phyloP scores from a whole-genome alignment of 495 filamentous ascomycete genomes.

The Aeminium ludgeri region DNA sequence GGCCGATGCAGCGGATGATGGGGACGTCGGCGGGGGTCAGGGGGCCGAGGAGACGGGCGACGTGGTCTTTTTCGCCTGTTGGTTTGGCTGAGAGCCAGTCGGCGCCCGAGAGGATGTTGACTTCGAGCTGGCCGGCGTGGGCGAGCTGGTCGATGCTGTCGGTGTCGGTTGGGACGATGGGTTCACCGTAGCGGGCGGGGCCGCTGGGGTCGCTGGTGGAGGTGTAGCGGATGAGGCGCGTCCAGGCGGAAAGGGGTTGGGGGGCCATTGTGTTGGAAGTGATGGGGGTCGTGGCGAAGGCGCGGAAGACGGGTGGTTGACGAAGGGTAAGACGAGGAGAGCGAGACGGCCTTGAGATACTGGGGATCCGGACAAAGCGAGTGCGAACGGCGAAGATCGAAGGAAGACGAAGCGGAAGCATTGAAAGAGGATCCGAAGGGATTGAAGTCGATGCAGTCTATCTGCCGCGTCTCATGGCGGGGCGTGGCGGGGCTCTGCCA shows the following conservation, averaged over 20 bases:
- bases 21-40: slow-evolving; percentile 18
- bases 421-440: no score
- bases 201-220: slow-evolving; percentile 31
- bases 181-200: slow-evolving; percentile 31
- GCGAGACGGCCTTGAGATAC: no score
- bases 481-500: no score
- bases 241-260: no score
- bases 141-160: slow-evolving; percentile 28
- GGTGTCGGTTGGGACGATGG: slow-evolving; percentile 28
- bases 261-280: slow-evolving; percentile 1
- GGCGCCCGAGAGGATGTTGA: slow-evolving; percentile 14
- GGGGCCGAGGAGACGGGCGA: slow-evolving; percentile 20
- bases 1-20: slow-evolving; percentile 21
- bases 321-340: no score
- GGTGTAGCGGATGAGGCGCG: slow-evolving; percentile 34
- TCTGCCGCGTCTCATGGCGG: no score
- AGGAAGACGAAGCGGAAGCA: no score
- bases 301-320: no score
- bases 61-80: slow-evolving; percentile 15
- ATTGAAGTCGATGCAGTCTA: no score
- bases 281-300: no score
- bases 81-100: slow-evolving; percentile 1
- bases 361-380: no score
- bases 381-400: no score
- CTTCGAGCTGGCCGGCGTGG: slow-evolving; percentile 16